Percentiles rank a stretch among this genome's conserved stretches.
Conservation (phyloP, 306 rosid species). For the Alnus glutinosa region DNA sequence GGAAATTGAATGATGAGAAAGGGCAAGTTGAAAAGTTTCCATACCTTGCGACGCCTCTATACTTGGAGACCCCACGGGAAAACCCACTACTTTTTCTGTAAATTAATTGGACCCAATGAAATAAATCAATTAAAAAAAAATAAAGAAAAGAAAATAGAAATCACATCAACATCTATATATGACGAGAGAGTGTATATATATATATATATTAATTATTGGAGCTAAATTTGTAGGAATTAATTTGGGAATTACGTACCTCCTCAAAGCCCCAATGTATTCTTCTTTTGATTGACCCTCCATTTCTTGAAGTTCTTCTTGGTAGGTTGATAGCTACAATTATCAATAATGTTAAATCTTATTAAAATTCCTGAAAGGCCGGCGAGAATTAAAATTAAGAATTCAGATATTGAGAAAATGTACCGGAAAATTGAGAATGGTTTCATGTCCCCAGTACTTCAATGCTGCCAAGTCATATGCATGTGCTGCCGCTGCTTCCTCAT, state of each 20-base stretch:
- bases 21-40: too few relatives aligned
- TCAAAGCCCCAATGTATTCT: conserved; percentile 88
- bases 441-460: conserved; percentile 97
- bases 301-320: conserved; percentile 65
- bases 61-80: conserved; percentile 94
- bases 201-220: not conserved
- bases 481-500: conserved; percentile 92
- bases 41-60: conserved; percentile 96
- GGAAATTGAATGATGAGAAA: not conserved
- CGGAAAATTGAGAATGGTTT: conserved; percentile 80
- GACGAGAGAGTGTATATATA: not conserved
- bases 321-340: conserved; percentile 52
- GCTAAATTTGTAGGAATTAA: too few relatives aligned
- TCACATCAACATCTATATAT: not conserved
- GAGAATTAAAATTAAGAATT: not conserved
- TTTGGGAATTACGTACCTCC: conserved; percentile 50
- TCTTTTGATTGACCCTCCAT: conserved; percentile 88
- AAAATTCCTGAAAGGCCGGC: too few relatives aligned
- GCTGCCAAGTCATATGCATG: conserved; percentile 99
- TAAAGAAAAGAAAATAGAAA: not conserved
- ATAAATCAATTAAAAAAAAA: not conserved
- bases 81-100: conserved; percentile 95
- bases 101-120: not conserved
- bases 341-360: too few relatives aligned
- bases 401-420: conserved; percentile 33